Evolutionary conservation across 352 stramenopile species (phyloP).

Genomic region (Globisporangium viniferum): DNA sequence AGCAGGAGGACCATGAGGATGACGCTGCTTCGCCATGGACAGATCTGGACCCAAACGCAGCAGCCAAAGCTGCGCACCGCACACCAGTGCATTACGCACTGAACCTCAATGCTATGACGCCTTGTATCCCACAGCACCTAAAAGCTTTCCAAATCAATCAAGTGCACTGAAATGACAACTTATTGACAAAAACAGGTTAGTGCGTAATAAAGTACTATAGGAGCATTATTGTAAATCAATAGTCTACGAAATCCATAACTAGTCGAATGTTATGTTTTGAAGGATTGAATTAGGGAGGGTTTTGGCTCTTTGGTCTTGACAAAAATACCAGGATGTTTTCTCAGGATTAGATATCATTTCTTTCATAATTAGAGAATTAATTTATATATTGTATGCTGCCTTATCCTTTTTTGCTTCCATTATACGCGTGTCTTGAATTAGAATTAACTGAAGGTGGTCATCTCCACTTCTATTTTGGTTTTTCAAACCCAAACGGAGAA

Average conservation of each 20-base stretch:
- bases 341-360: background rate
- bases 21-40: background rate
- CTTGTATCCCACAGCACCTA: background rate
- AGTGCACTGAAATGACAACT: too few relatives aligned
- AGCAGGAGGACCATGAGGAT: background rate
- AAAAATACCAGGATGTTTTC: background rate
- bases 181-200: background rate
- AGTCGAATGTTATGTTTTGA: background rate
- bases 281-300: background rate
- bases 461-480: background rate
- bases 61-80: background rate
- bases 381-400: background rate
- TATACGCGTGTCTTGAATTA: background rate
- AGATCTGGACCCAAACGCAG: background rate
- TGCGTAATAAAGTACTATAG: too few relatives aligned
- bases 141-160: background rate
- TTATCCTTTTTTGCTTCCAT: background rate
- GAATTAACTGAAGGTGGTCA: background rate
- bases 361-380: background rate
- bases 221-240: background rate
- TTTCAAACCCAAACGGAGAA: constrained; percentile 9
- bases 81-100: background rate
- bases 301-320: background rate
- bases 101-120: background rate
- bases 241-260: background rate